These are phyloP conservation scores for Zygoascus meyerae DNA, from an alignment of 1,139 yeast genomes.

Conservation along the genomic window DNA sequence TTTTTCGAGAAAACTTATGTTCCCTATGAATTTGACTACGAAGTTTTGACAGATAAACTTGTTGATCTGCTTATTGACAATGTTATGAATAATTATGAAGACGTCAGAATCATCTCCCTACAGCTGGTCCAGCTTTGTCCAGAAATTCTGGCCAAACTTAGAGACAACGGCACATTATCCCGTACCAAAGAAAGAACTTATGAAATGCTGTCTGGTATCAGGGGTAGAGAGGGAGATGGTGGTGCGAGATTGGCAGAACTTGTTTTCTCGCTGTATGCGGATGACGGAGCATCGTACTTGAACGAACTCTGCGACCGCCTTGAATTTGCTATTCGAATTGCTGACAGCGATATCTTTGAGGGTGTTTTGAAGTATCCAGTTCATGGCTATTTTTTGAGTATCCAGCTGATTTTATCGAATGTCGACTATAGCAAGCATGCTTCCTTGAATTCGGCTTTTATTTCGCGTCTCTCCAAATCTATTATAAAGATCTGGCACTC, in stretches of 20 bases:
- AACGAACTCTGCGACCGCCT: slow-evolving; percentile 33
- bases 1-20: slow-evolving; percentile 39
- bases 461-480: slow-evolving; percentile 25
- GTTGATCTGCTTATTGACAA: slow-evolving; percentile 52
- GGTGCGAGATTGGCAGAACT: slow-evolving; percentile 66
- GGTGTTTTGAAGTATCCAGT: slow-evolving; percentile 46
- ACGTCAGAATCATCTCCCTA: slow-evolving; percentile 54
- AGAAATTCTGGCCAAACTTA: slow-evolving; percentile 20
- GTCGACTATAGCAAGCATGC: slow-evolving; percentile 16
- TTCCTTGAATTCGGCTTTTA: slow-evolving; percentile 15
- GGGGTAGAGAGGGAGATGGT: slow-evolving; percentile 74
- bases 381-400: slow-evolving; percentile 63
- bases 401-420: slow-evolving; percentile 44
- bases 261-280: slow-evolving; percentile 30
- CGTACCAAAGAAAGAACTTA: slow-evolving; percentile 33
- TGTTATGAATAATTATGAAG: slow-evolving; percentile 67
- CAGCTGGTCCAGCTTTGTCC: slow-evolving; percentile 49
- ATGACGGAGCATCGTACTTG: slow-evolving; percentile 30
- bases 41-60: slow-evolving; percentile 39
- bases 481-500: slow-evolving; percentile 47
- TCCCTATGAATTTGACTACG: slow-evolving; percentile 42
- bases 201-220: slow-evolving; percentile 46
- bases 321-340: slow-evolving; percentile 29
- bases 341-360: slow-evolving; percentile 33
- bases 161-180: slow-evolving; percentile 22